Evolutionary conservation across 495 filamentous ascomycete species (phyloP).

Genomic region (Lophiotrema nucula): DNA sequence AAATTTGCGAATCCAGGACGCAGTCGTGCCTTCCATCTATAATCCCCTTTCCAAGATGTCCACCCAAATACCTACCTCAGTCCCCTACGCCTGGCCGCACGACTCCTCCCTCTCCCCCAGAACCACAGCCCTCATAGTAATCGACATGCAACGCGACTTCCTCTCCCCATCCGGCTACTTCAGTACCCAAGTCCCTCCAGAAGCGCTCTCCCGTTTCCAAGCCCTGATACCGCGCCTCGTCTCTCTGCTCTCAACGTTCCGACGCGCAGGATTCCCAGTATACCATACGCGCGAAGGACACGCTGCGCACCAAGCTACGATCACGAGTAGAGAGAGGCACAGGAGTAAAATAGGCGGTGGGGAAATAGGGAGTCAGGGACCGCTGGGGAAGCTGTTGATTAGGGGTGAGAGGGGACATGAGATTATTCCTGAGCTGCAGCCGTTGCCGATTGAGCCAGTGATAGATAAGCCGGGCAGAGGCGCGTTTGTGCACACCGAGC

Average conservation of each 20-base stretch:
- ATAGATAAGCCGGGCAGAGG: slow-evolving; percentile 68
- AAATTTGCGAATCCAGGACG: too few relatives aligned
- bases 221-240: slow-evolving; percentile 53
- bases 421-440: slow-evolving; percentile 59
- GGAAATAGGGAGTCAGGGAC: slow-evolving; percentile 61
- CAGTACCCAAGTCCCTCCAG: slow-evolving; percentile 51
- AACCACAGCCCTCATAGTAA: slow-evolving; percentile 65
- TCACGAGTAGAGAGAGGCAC: slow-evolving; percentile 55
- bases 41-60: too few relatives aligned
- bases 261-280: slow-evolving; percentile 50
- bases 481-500: slow-evolving; percentile 66
- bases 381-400: slow-evolving; percentile 62
- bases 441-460: slow-evolving; percentile 56
- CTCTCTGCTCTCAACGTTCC: slow-evolving; percentile 29
- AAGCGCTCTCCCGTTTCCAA: slow-evolving; percentile 53
- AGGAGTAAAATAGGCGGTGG: slow-evolving; percentile 56
- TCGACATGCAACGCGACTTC: slow-evolving; percentile 75
- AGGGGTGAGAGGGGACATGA: slow-evolving; percentile 65
- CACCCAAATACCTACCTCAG: slow-evolving; percentile 30
- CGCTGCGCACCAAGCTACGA: slow-evolving; percentile 59
- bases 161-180: slow-evolving; percentile 60
- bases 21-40: too few relatives aligned
- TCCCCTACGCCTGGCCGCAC: slow-evolving; percentile 65
- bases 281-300: slow-evolving; percentile 72
- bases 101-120: slow-evolving; percentile 55